Evolutionary conservation across 345 rosid genomes (phyloP).

Genomic region (Murraya paniculata): DNA sequence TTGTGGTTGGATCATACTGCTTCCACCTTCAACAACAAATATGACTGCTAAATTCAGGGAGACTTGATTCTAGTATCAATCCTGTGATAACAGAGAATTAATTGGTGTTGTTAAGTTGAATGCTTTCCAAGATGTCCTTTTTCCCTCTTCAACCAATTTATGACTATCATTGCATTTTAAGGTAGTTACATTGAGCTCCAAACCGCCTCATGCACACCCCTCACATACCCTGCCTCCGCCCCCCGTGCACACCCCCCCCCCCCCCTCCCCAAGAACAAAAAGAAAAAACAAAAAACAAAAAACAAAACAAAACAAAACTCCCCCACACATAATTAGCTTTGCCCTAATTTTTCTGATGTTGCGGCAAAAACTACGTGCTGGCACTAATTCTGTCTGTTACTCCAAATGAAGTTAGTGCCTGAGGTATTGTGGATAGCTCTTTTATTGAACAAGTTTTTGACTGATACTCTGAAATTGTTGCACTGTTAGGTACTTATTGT

Average conservation of each 20-base stretch:
- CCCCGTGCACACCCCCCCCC: accelerated
- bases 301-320: too few relatives aligned
- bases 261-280: too few relatives aligned
- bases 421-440: neutral
- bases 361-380: neutral
- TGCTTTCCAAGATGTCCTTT: neutral
- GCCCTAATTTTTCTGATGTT: neutral
- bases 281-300: too few relatives aligned
- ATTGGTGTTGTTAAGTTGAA: neutral
- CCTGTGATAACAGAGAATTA: neutral
- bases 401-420: neutral
- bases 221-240: too few relatives aligned
- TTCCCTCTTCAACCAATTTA: neutral
- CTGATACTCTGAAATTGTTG: neutral
- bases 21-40: neutral
- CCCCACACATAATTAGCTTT: neutral
- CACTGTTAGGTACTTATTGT: neutral
- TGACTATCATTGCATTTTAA: neutral
- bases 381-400: neutral
- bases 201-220: too few relatives aligned
- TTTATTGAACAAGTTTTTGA: neutral
- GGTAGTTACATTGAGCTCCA: too few relatives aligned
- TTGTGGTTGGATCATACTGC: neutral
- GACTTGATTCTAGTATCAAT: neutral
- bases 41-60: neutral